Percentiles rank a stretch among this genome's conserved stretches.
Conservation (phyloP, 2,329 filamentous ascomycete genomes). For the Bipolaris sorokiniana region DNA sequence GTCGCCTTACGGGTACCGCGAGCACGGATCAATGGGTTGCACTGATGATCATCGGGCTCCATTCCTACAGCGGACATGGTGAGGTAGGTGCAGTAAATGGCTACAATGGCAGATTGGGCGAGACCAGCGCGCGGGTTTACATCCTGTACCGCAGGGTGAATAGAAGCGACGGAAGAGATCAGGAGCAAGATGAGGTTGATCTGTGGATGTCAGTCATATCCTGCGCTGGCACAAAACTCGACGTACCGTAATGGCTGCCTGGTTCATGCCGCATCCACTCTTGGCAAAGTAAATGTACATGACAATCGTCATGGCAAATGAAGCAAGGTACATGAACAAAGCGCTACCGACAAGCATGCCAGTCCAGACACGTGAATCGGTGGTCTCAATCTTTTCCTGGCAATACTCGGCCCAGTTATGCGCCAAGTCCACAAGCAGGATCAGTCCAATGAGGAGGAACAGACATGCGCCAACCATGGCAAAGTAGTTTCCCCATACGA, state of each 20-base stretch:
- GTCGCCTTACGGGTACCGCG: slow-evolving; percentile 88
- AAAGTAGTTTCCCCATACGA: slow-evolving; percentile 95
- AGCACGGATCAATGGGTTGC: slow-evolving; percentile 88
- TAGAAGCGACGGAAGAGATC: slow-evolving; percentile 79
- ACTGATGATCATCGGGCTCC: slow-evolving; percentile 93
- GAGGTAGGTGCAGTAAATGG: slow-evolving; percentile 96
- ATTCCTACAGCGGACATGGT: slow-evolving; percentile 98
- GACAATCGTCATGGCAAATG: slow-evolving; percentile 90
- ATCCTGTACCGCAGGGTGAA: slow-evolving; percentile 89
- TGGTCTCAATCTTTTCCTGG: slow-evolving; percentile 88
- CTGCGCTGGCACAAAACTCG: not conserved
- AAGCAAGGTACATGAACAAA: slow-evolving; percentile 88
- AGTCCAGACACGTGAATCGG: slow-evolving; percentile 84
- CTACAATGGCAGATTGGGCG: slow-evolving; percentile 97
- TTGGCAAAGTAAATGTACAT: slow-evolving; percentile 97
- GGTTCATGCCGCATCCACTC: slow-evolving; percentile 89
- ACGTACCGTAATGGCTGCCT: slow-evolving; percentile 82
- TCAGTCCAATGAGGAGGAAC: slow-evolving; percentile 89
- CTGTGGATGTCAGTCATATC: slow-evolving; percentile 27
- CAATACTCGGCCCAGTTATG: slow-evolving; percentile 98
- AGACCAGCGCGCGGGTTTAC: slow-evolving; percentile 92
- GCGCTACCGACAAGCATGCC: slow-evolving; percentile 89
- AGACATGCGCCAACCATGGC: slow-evolving; percentile 86
- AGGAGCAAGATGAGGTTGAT: slow-evolving; percentile 88
- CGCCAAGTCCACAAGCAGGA: slow-evolving; percentile 91